phyloP scores from a whole-genome alignment of 164 flowering plant species.

The Magnolia sinica region DNA sequence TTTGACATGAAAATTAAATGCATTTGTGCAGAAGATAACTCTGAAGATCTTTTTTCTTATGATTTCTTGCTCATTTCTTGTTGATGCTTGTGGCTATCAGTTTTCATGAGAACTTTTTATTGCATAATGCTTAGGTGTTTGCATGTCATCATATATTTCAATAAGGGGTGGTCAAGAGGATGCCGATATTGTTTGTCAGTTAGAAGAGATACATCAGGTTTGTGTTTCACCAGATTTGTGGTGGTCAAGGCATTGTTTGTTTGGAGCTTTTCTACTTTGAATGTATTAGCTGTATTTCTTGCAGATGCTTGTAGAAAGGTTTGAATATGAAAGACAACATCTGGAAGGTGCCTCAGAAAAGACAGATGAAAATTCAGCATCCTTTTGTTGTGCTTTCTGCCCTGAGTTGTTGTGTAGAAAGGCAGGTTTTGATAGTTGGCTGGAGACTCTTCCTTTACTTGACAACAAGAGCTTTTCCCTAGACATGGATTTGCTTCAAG shows the following conservation, averaged over 20 bases:
- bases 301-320: conserved; percentile 57
- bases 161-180: conserved; percentile 35
- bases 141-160: conserved; percentile 50
- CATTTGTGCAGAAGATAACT: not conserved
- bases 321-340: conserved; percentile 48
- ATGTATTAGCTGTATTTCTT: not conserved
- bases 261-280: not conserved
- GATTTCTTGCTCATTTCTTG: not conserved
- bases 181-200: conserved; percentile 27
- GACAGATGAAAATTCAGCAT: conserved; percentile 19
- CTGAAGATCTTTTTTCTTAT: not conserved
- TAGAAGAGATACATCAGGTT: conserved; percentile 74
- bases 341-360: conserved; percentile 23
- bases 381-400: conserved; percentile 48
- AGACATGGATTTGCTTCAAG: conserved; percentile 54
- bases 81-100: not conserved
- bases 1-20: too few relatives aligned
- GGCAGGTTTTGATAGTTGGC: conserved; percentile 46
- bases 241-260: not conserved
- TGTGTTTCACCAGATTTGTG: not conserved
- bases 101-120: not conserved
- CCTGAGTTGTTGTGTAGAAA: conserved; percentile 34
- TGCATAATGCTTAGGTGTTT: conserved; percentile 41
- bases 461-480: conserved; percentile 54
- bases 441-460: conserved; percentile 43